Evolutionary conservation across 768 basidiomycete genomes (phyloP).

Genomic region (Amanita thiersii): DNA sequence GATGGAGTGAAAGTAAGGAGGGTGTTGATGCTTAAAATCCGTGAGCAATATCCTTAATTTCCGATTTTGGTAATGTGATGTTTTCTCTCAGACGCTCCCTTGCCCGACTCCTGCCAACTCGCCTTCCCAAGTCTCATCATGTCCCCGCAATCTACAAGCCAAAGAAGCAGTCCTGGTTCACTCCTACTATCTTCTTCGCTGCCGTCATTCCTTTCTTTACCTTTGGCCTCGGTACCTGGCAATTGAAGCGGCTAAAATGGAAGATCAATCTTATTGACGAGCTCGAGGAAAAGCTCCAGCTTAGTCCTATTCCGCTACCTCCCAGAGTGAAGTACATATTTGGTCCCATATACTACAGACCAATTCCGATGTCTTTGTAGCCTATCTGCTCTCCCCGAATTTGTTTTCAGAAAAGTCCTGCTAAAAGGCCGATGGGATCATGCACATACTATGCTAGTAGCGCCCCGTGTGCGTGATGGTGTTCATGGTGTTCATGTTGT

Average conservation of each 20-base stretch:
- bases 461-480: constrained; percentile 86
- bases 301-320: constrained; percentile 73
- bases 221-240: constrained; percentile 88
- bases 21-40: not conserved
- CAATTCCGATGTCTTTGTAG: constrained; percentile 19
- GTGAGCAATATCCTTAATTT: not conserved
- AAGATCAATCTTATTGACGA: constrained; percentile 92
- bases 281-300: constrained; percentile 80
- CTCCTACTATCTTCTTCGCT: constrained; percentile 63
- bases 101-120: constrained; percentile 10
- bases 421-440: constrained; percentile 77
- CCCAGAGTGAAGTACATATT: constrained; percentile 69
- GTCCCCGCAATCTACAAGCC: constrained; percentile 47
- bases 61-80: constrained; percentile 1
- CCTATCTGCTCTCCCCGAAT: constrained; percentile 76
- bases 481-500: constrained; percentile 81
- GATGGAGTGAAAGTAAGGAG: not conserved
- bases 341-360: constrained; percentile 15
- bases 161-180: constrained; percentile 53
- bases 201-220: constrained; percentile 88
- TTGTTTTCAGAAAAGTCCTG: constrained; percentile 79
- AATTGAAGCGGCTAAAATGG: constrained; percentile 89
- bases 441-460: constrained; percentile 68
- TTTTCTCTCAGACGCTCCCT: not conserved
- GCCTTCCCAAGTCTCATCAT: constrained; percentile 14